A percentile compares a stretch with the other conserved stretches of the same genome.
Evolutionary conservation across 2,329 filamentous ascomycete species (phyloP).

Genomic region (Capronia americana): DNA sequence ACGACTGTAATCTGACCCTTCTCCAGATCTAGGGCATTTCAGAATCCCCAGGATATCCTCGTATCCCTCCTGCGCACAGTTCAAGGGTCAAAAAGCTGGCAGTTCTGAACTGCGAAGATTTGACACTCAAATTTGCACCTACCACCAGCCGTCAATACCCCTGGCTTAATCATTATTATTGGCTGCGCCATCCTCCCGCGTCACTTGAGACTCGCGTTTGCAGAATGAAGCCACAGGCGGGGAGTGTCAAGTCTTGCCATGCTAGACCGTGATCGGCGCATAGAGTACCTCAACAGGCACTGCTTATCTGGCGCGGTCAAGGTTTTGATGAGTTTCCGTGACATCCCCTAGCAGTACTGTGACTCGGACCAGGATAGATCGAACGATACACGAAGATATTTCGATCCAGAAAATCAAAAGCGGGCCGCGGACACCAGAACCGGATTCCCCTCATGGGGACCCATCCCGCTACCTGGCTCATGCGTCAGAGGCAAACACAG

Average conservation of each 20-base stretch:
- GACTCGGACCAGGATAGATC: conserved; percentile 20
- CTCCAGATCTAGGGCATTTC: not conserved
- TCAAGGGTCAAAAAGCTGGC: not conserved
- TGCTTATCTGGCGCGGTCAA: conserved; percentile 4
- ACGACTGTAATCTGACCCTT: not conserved
- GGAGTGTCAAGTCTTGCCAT: conserved; percentile 8
- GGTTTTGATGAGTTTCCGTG: not conserved
- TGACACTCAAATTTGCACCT: not conserved
- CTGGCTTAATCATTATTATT: not conserved
- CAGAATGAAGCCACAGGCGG: not conserved
- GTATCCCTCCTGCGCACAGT: not conserved
- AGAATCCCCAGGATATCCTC: not conserved
- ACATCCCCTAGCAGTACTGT: not conserved
- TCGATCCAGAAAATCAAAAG: conserved; percentile 19
- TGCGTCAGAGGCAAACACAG: not conserved
- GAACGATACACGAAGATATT: conserved; percentile 33
- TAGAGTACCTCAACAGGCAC: not conserved
- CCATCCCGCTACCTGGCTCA: not conserved
- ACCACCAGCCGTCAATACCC: not conserved
- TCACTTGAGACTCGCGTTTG: not conserved
- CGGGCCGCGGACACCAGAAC: conserved; percentile 8
- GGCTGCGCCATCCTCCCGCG: not conserved
- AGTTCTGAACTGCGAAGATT: not conserved
- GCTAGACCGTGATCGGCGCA: conserved; percentile 5
- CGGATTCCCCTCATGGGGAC: not conserved